These are phyloP conservation scores for Spathaspora girioi DNA, from an alignment of 805 yeast species.

Conservation along the genomic window DNA sequence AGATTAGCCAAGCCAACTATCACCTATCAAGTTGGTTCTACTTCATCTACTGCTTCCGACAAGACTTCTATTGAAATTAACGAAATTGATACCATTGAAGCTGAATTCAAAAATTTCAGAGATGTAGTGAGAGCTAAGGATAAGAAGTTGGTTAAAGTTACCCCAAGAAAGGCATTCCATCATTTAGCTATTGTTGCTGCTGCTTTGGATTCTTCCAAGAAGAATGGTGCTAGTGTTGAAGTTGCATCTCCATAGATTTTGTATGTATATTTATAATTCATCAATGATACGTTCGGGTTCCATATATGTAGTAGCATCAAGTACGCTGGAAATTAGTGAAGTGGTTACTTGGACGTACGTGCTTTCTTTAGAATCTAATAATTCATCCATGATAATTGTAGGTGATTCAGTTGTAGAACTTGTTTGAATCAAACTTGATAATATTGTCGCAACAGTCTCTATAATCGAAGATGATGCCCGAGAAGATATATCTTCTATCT, in stretches of 20 bases:
- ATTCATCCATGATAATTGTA: background rate
- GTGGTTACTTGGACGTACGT: background rate
- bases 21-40: conserved; percentile 30
- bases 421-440: background rate
- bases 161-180: conserved; percentile 84
- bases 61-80: conserved; percentile 37
- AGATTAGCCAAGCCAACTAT: conserved; percentile 33
- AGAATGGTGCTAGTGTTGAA: conserved; percentile 47
- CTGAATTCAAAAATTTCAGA: conserved; percentile 48
- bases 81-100: conserved; percentile 40
- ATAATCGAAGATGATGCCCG: too few relatives aligned
- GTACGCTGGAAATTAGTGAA: background rate
- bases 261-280: conserved; percentile 9
- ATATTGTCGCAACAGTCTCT: background rate
- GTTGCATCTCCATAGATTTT: conserved; percentile 35
- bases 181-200: conserved; percentile 91
- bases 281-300: conserved; percentile 7
- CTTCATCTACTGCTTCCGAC: conserved; percentile 49
- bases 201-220: conserved; percentile 63
- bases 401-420: background rate
- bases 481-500: too few relatives aligned
- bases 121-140: conserved; percentile 61
- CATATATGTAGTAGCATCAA: background rate
- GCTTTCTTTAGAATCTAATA: background rate
- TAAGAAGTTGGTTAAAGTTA: conserved; percentile 50